Conservation (phyloP, 768 basidiomycete species). For the Termitomyces sp. region DNA sequence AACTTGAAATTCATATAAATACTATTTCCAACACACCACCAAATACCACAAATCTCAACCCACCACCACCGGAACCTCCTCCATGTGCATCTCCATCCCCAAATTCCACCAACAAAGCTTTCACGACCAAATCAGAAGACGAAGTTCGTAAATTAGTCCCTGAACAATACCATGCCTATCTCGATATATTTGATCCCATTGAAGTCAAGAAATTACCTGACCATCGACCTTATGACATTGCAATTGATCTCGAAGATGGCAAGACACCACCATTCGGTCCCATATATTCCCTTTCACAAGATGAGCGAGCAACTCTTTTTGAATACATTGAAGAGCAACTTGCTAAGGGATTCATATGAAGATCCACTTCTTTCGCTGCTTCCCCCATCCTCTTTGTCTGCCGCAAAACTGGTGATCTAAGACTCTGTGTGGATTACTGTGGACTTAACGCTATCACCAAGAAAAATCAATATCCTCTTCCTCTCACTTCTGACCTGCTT, state of each 20-base stretch:
- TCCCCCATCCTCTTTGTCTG: constrained; percentile 21
- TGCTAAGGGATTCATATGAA: constrained; percentile 22
- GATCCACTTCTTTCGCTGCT: constrained; percentile 14
- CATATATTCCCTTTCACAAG: constrained; percentile 23
- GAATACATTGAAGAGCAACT: constrained; percentile 26
- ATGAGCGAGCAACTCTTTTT: constrained; percentile 18
- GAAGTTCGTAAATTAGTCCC: background rate
- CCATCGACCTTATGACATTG: constrained; percentile 24
- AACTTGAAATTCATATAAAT: no score
- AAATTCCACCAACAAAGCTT: no score
- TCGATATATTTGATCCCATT: no score
- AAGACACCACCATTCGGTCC: background rate
- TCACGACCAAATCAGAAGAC: background rate
- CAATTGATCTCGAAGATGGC: constrained; percentile 28
- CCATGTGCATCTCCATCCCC: no score
- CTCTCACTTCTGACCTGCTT: constrained; percentile 18
- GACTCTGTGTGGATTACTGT: constrained; percentile 20
- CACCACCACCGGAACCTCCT: no score
- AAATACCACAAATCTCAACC: background rate
- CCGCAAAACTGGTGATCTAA: constrained; percentile 15
- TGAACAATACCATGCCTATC: no score
- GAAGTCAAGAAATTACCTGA: constrained; percentile 15
- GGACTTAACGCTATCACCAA: background rate
- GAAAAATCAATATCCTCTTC: no score
- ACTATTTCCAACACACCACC: no score